phyloP scores from a whole-genome alignment of 2,329 filamentous ascomycete genomes.

The Akanthomyces muscarius region DNA sequence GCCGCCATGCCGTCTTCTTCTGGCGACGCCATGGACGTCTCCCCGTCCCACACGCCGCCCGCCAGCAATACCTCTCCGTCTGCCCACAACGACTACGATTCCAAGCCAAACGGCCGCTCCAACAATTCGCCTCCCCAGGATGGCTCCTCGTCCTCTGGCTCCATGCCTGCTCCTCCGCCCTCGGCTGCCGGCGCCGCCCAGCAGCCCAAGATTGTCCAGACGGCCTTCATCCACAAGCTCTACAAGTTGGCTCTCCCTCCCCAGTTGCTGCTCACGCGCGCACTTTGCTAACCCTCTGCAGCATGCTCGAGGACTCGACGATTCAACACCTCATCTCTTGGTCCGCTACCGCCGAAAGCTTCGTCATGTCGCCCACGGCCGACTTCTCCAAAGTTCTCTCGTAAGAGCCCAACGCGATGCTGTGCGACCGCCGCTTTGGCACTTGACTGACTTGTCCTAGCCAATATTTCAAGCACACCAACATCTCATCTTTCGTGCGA shows the following conservation, averaged over 20 bases:
- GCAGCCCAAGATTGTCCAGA: conserved; percentile 96
- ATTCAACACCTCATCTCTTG: conserved; percentile 97
- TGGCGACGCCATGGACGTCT: conserved; percentile 59
- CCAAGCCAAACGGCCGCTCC: conserved; percentile 32
- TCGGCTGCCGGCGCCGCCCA: conserved; percentile 72
- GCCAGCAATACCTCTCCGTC: conserved; percentile 43
- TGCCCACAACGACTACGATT: conserved; percentile 42
- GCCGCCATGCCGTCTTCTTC: conserved; percentile 56
- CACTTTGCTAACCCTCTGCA: conserved; percentile 39
- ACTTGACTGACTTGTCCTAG: conserved; percentile 41
- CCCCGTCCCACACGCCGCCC: conserved; percentile 31
- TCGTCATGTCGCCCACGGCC: conserved; percentile 95
- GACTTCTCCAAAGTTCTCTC: conserved; percentile 98
- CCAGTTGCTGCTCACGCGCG: neutral
- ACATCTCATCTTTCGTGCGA: conserved; percentile 96
- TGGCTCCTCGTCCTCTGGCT: conserved; percentile 32
- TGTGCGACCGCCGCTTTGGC: conserved; percentile 20
- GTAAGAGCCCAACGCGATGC: conserved; percentile 52
- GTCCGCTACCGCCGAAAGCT: conserved; percentile 91
- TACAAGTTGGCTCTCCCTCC: conserved; percentile 75
- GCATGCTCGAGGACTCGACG: conserved; percentile 91
- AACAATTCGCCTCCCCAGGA: conserved; percentile 39
- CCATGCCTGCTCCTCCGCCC: conserved; percentile 49
- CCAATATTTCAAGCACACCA: conserved; percentile 99
- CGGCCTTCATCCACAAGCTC: conserved; percentile 97